These are phyloP conservation scores for Cryptococcus sp. DNA, from an alignment of 1,284 basidiomycete species.

Conservation along the genomic window DNA sequence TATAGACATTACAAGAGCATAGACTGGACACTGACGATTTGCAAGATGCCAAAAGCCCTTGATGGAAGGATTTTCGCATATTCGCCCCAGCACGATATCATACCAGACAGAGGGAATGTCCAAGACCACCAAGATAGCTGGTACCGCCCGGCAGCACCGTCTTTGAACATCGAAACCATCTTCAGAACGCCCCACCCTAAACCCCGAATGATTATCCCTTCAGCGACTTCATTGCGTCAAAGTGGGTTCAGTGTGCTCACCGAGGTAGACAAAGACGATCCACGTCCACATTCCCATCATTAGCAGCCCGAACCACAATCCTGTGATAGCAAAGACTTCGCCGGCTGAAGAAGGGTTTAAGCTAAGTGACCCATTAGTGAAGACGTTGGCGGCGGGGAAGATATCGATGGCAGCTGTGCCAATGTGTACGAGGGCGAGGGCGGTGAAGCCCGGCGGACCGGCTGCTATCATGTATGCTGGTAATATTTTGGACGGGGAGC, in stretches of 20 bases:
- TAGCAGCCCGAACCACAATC: slow-evolving; percentile 7
- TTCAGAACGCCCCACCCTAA: neutral
- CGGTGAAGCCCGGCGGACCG: slow-evolving; percentile 32
- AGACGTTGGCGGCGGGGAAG: slow-evolving; percentile 10
- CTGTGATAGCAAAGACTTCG: slow-evolving; percentile 12
- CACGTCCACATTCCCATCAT: slow-evolving; percentile 8
- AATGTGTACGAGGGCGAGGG: slow-evolving; percentile 23
- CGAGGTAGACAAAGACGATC: slow-evolving; percentile 7
- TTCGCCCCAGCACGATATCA: slow-evolving; percentile 16
- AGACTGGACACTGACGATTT: slow-evolving; percentile 7
- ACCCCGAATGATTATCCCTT: too few species aligned
- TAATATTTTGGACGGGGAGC: slow-evolving; percentile 12
- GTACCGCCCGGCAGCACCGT: slow-evolving; percentile 1
- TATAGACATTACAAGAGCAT: too few species aligned
- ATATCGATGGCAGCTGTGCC: slow-evolving; percentile 14
- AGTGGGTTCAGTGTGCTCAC: neutral
- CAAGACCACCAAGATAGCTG: slow-evolving; percentile 20
- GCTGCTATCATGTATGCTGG: slow-evolving; percentile 22
- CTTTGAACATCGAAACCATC: neutral
- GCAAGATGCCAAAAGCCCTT: slow-evolving; percentile 21
- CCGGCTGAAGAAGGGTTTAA: slow-evolving; percentile 3
- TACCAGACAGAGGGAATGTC: slow-evolving; percentile 25
- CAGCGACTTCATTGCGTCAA: too few species aligned
- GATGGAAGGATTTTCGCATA: slow-evolving; percentile 20
- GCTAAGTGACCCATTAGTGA: slow-evolving; percentile 3